Conservation (phyloP, 164 flowering plant genomes). For the Vitis labrusca region DNA sequence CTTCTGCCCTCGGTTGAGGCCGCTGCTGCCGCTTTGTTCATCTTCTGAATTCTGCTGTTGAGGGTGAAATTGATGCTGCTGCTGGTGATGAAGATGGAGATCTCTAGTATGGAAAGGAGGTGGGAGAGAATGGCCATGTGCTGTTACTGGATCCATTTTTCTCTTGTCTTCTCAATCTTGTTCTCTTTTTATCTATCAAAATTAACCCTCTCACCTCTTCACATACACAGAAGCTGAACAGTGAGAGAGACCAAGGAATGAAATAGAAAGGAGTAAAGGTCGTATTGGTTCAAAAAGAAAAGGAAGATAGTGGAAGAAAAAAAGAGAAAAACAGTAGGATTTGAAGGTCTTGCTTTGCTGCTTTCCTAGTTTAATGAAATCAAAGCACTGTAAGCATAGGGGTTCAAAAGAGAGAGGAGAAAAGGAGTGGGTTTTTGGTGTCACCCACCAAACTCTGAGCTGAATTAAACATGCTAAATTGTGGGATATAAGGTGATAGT, state of each 20-base stretch:
- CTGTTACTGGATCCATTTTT: constrained; percentile 41
- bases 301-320: constrained; percentile 5
- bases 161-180: neutral
- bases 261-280: constrained; percentile 3
- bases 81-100: constrained; percentile 51
- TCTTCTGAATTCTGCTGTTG: constrained; percentile 43
- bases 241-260: neutral
- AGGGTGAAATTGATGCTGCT: constrained; percentile 25
- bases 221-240: neutral
- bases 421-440: constrained; percentile 15
- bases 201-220: neutral
- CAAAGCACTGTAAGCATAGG: neutral
- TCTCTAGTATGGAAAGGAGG: constrained; percentile 60
- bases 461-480: constrained; percentile 5
- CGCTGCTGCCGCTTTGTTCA: constrained; percentile 31
- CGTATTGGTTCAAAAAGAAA: neutral
- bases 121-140: constrained; percentile 51
- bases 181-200: neutral
- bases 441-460: constrained; percentile 25
- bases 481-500: no score
- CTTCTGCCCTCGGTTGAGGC: constrained; percentile 7
- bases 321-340: neutral
- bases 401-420: neutral
- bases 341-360: constrained; percentile 3
- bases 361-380: constrained; percentile 6